These are phyloP conservation scores for Phytopythium sindhum DNA, from an alignment of 352 stramenopile species.

Conservation along the genomic window DNA sequence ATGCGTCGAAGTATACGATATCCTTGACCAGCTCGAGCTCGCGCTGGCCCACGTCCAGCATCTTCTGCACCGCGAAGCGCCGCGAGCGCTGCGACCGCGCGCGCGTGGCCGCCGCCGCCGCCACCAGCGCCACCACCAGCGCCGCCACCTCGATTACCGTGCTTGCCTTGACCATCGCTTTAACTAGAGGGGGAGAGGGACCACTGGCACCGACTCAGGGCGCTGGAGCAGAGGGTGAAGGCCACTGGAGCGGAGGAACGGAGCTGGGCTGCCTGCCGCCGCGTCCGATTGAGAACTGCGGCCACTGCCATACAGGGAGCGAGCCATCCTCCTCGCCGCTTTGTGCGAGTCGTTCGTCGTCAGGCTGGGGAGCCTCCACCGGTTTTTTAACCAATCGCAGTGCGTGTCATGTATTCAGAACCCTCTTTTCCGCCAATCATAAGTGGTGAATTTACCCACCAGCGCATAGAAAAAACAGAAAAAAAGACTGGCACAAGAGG, in stretches of 20 bases:
- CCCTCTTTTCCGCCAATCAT: conserved; percentile 10
- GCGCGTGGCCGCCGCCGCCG: conserved; percentile 42
- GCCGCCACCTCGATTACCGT: conserved; percentile 39
- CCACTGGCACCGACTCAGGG: no score
- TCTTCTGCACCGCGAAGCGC: conserved; percentile 40
- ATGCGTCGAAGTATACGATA: conserved; percentile 84
- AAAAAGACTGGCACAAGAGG: not conserved
- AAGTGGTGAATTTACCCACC: not conserved
- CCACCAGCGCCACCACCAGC: conserved; percentile 42
- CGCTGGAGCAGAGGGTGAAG: no score
- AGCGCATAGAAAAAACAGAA: not conserved
- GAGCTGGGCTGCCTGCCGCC: no score
- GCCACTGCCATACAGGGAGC: not conserved
- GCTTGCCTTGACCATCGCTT: conserved; percentile 45
- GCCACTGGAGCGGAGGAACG: no score
- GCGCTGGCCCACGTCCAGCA: conserved; percentile 40
- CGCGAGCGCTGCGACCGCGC: conserved; percentile 40
- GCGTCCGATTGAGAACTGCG: conserved; percentile 1
- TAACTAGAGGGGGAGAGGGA: not conserved
- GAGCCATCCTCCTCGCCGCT: not conserved
- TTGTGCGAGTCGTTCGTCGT: not conserved
- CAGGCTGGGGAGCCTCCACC: not conserved
- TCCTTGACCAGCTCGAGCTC: conserved; percentile 82
- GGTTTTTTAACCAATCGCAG: conserved; percentile 1
- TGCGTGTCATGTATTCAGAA: not conserved